Evolutionary conservation across 1,284 basidiomycete species (phyloP).

Genomic region (Ustilago nuda): DNA sequence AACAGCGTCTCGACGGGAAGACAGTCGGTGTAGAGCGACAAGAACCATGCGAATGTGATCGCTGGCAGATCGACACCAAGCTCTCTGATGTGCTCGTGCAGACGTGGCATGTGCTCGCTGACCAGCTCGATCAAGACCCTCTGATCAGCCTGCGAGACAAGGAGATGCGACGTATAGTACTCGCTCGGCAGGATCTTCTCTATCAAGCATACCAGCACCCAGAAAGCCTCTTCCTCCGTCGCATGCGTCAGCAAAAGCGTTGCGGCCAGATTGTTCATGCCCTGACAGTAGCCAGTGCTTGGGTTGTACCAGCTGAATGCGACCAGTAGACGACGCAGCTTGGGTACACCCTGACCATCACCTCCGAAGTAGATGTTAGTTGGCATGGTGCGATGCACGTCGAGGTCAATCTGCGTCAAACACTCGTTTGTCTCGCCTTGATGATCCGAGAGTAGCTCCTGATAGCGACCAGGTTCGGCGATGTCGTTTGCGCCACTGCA

Average conservation of each 20-base stretch:
- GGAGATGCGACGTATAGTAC: constrained; percentile 70
- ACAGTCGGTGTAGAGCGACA: constrained; percentile 95
- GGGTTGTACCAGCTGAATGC: constrained; percentile 84
- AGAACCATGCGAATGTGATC: constrained; percentile 97
- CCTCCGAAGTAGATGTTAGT: constrained; percentile 96
- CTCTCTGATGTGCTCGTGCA: constrained; percentile 80
- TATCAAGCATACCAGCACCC: constrained; percentile 85
- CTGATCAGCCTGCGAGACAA: constrained; percentile 91
- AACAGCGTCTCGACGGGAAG: constrained; percentile 81
- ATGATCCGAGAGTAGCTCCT: constrained; percentile 79
- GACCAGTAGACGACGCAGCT: constrained; percentile 85
- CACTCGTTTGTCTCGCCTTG: constrained; percentile 73
- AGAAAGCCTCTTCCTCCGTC: constrained; percentile 95
- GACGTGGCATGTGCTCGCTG: constrained; percentile 79
- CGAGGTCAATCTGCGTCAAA: constrained; percentile 93
- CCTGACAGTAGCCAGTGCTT: constrained; percentile 70
- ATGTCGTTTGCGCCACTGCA: constrained; percentile 91
- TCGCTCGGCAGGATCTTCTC: constrained; percentile 72
- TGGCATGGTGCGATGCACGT: constrained; percentile 82
- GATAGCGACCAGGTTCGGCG: constrained; percentile 89
- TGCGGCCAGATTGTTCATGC: constrained; percentile 94
- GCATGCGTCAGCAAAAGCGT: constrained; percentile 91
- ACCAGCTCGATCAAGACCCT: constrained; percentile 89
- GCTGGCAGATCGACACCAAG: constrained; percentile 90
- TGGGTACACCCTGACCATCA: constrained; percentile 90